A percentile compares a stretch with the other conserved stretches of the same genome.
Conservation (phyloP, 2,329 filamentous ascomycete genomes). For the Fusarium coicis region DNA sequence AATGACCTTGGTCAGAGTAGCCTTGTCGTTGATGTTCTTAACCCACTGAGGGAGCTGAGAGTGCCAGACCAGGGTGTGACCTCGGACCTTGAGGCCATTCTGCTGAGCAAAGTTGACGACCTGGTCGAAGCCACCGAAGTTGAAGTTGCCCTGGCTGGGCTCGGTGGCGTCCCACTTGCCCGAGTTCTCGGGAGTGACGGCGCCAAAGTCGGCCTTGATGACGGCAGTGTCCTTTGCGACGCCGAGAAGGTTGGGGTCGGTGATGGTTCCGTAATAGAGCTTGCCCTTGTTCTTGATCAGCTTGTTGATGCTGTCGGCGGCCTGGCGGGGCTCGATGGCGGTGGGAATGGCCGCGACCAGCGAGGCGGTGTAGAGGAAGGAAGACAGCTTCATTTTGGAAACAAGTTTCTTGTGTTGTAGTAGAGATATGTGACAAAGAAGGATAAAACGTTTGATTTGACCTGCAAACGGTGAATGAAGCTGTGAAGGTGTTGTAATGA, state of each 20-base stretch:
- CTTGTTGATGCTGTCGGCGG: constrained; percentile 11
- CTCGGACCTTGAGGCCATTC: constrained; percentile 66
- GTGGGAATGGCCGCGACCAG: constrained; percentile 26
- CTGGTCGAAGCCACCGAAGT: constrained; percentile 66
- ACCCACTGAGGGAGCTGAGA: constrained; percentile 71
- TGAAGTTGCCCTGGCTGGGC: constrained; percentile 60
- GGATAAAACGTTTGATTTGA: constrained; percentile 7
- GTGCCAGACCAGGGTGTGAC: constrained; percentile 76
- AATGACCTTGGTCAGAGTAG: constrained; percentile 64
- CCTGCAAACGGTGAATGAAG: constrained; percentile 17
- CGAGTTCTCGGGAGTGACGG: constrained; percentile 75
- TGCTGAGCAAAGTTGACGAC: constrained; percentile 67
- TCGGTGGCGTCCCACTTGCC: constrained; percentile 72
- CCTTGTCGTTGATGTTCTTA: constrained; percentile 61
- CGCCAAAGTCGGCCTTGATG: constrained; percentile 71
- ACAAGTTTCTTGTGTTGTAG: neutral
- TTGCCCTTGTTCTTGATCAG: constrained; percentile 67
- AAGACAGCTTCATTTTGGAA: constrained; percentile 17
- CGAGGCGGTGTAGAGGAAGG: constrained; percentile 22
- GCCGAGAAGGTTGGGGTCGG: constrained; percentile 64
- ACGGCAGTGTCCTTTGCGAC: constrained; percentile 51
- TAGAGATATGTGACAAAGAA: neutral
- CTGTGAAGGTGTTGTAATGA: neutral
- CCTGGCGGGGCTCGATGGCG: constrained; percentile 18
- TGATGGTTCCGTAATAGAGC: constrained; percentile 70